Percentiles rank a stretch among this genome's conserved stretches.
Conservation (phyloP, 768 basidiomycete genomes). For the Naematelia aurantialba region DNA sequence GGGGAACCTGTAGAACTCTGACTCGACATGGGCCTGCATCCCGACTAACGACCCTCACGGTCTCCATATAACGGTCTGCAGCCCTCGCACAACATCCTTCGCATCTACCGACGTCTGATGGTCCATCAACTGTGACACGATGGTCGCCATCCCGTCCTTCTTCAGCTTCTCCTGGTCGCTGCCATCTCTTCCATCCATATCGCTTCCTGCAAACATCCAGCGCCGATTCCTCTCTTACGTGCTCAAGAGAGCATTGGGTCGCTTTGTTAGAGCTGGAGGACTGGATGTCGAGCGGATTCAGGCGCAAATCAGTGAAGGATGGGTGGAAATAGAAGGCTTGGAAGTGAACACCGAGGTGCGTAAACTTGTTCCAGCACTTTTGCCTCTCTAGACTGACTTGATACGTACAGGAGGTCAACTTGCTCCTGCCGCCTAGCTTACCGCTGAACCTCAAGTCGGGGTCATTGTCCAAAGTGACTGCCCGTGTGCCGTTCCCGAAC, state of each 20-base stretch:
- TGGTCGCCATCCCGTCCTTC: constrained; percentile 37
- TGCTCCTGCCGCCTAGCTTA: constrained; percentile 58
- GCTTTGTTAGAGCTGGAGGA: constrained; percentile 82
- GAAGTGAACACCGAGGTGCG: constrained; percentile 72
- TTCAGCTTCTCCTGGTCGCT: constrained; percentile 38
- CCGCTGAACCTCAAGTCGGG: constrained; percentile 70
- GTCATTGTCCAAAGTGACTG: constrained; percentile 68
- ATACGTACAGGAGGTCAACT: constrained; percentile 68
- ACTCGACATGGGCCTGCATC: background rate
- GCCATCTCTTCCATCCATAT: constrained; percentile 48
- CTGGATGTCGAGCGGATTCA: constrained; percentile 82
- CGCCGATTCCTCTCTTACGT: constrained; percentile 84
- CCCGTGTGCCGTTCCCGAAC: constrained; percentile 61
- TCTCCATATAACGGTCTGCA: background rate
- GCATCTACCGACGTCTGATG: background rate
- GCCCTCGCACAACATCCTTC: background rate
- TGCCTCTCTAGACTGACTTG: constrained; percentile 1
- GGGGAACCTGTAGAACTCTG: too few relatives aligned
- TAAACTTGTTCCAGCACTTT: constrained; percentile 21
- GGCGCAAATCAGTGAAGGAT: constrained; percentile 86
- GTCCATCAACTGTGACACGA: constrained; percentile 2
- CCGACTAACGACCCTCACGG: background rate
- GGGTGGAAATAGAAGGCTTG: constrained; percentile 77
- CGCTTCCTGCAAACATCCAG: constrained; percentile 61
- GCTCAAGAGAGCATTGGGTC: constrained; percentile 75